Evolutionary conservation across 2,329 filamentous ascomycete genomes (phyloP), one percentile per base, ranked within the genome.

Genomic region (Zopfia rhizophila): DNA sequence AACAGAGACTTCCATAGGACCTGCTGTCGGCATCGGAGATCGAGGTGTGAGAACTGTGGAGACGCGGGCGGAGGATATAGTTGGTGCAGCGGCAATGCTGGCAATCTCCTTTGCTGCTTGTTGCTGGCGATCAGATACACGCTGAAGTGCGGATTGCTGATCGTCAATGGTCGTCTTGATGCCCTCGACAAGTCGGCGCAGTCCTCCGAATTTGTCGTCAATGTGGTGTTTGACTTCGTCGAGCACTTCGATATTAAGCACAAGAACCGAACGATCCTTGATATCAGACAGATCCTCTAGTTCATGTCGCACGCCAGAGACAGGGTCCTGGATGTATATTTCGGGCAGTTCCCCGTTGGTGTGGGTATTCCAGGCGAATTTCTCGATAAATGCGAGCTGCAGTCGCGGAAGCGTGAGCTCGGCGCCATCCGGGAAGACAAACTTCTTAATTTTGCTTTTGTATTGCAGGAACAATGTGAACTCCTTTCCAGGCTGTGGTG

Each of bases 321-420:
- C 83, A 0, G 92, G 88, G 68, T 99, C 94, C 70, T 99, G 94
- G 12, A 99, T 94, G 69, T 99, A 97, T 12, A 99, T 97, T 61
- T 99, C 94, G 0, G 94, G 94, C 32, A 99, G 76, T 67, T 99
- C 94, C 6, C 94, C 94, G 62, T 97, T 95, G 50, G 91, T 88
- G 60, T 97, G 92, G 1, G 93, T 97, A 61, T 96, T 97, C 92
- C 95, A 99, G 0, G 93, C 94, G 67, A 99, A 99, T 69, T 97
- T 99, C 60, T 99, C 94, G 60, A 99, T 99, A 61, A 99, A 99
- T 1, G 94, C 93, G 19, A 99, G 81, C 70, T 99, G 93, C 46
- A 99, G 74, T 17, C 92, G 84, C 1, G 91, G 91, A 48, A 97
- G 87, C 3, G 90, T 93, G 8, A 99, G 79, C 52, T 93, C 91